These are phyloP conservation scores for Mediolabrus comicus DNA, from an alignment of 108 stramenopile species.

Conservation along the genomic window DNA sequence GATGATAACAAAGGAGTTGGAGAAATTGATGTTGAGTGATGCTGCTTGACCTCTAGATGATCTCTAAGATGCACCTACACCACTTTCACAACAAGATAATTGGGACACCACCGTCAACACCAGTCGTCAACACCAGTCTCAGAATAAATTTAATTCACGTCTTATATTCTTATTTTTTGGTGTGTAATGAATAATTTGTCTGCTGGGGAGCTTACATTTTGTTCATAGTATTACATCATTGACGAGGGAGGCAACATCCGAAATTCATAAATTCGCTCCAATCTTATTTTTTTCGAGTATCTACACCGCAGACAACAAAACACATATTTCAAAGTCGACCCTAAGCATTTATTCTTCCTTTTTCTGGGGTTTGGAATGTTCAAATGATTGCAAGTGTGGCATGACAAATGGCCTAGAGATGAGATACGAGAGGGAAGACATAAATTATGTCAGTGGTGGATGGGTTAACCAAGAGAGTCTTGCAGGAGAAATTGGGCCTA, in stretches of 20 bases:
- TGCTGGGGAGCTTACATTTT: not conserved
- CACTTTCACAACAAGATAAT: not conserved
- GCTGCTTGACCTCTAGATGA: not conserved
- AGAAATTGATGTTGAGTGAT: constrained; percentile 9
- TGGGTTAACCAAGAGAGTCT: no score
- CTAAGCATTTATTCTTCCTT: constrained; percentile 19
- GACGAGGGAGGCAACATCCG: not conserved
- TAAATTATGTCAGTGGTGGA: not conserved
- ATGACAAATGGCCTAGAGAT: constrained; percentile 50
- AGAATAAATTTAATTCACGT: not conserved
- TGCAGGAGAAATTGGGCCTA: not conserved
- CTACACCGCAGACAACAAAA: not conserved
- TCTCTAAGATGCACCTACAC: not conserved
- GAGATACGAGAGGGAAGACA: not conserved
- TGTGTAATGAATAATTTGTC: not conserved
- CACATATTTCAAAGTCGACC: not conserved
- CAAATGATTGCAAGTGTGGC: constrained; percentile 48
- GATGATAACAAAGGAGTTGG: constrained; percentile 10
- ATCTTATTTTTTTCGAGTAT: not conserved
- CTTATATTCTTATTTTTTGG: not conserved
- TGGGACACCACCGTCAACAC: no score
- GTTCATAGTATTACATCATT: not conserved
- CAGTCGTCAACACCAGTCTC: no score
- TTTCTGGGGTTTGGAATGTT: constrained; percentile 17
- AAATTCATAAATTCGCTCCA: not conserved